Conservation (phyloP, 257 asterid species). For the Nyctanthes arbortristis region DNA sequence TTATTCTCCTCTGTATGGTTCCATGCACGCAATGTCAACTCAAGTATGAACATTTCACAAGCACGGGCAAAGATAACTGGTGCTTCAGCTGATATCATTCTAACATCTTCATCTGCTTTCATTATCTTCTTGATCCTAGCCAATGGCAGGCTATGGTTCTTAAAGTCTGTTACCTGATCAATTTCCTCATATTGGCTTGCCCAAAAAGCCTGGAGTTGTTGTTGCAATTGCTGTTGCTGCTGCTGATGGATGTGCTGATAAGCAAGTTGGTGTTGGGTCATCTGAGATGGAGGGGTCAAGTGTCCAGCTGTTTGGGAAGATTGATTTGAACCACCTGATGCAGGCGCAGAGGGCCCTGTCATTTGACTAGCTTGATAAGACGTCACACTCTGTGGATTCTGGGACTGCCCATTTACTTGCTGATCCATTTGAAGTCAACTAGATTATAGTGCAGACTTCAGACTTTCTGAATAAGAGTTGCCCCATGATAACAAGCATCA, state of each 20-base stretch:
- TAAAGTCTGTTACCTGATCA: constrained; percentile 76
- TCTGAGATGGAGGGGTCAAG: constrained; percentile 73
- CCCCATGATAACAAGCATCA: not conserved
- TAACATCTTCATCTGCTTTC: constrained; percentile 95
- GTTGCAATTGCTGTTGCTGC: constrained; percentile 90
- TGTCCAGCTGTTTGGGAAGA: constrained; percentile 74
- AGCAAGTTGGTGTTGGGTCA: constrained; percentile 90
- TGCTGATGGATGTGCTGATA: constrained; percentile 96
- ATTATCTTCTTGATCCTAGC: constrained; percentile 96
- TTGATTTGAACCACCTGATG: constrained; percentile 60
- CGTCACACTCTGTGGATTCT: constrained; percentile 60
- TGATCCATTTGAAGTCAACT: constrained; percentile 66
- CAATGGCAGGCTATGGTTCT: constrained; percentile 91
- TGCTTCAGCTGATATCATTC: constrained; percentile 98
- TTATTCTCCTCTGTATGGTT: constrained; percentile 96
- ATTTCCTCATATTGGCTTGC: constrained; percentile 74
- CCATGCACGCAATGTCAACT: constrained; percentile 89
- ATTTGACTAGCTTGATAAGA: constrained; percentile 77
- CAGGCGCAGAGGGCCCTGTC: constrained; percentile 57
- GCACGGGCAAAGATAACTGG: constrained; percentile 94
- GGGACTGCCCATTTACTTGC: constrained; percentile 86
- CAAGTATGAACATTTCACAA: constrained; percentile 98
- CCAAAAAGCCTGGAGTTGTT: constrained; percentile 86
- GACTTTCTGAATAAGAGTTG: constrained; percentile 10
- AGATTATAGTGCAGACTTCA: constrained; percentile 23